These are phyloP conservation scores for Lagenidium sp. DNA, from an alignment of 352 stramenopile genomes.

Conservation along the genomic window DNA sequence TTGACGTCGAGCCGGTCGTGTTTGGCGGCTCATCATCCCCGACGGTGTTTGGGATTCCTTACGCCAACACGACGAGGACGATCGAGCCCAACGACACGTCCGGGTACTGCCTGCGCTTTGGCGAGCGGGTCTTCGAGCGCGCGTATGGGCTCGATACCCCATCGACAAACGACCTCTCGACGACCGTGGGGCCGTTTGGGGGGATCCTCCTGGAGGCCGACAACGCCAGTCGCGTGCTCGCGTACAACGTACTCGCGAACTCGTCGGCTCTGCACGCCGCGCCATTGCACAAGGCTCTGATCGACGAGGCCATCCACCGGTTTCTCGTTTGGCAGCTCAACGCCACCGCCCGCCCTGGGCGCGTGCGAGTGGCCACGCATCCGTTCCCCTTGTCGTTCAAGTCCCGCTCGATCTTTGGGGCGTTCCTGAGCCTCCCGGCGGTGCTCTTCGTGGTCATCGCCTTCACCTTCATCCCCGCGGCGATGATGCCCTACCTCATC, in stretches of 20 bases:
- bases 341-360: background rate
- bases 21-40: constrained; percentile 23
- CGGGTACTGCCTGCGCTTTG: constrained; percentile 47
- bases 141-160: constrained; percentile 30
- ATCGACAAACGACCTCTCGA: no score
- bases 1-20: constrained; percentile 24
- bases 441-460: constrained; percentile 86
- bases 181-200: constrained; percentile 31
- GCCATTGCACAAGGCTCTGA: constrained; percentile 44
- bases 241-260: constrained; percentile 63
- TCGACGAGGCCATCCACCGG: constrained; percentile 48
- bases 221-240: constrained; percentile 20
- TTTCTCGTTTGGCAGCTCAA: constrained; percentile 20
- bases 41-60: constrained; percentile 43
- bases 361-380: constrained; percentile 35
- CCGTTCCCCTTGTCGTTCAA: constrained; percentile 52
- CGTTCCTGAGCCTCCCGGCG: constrained; percentile 62
- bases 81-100: constrained; percentile 42
- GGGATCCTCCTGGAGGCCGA: constrained; percentile 40
- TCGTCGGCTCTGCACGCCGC: constrained; percentile 31
- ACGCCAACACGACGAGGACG: constrained; percentile 19
- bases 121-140: constrained; percentile 36
- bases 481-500: constrained; percentile 94
- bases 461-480: constrained; percentile 90
- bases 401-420: constrained; percentile 44